phyloP scores from a whole-genome alignment of 2,329 filamentous ascomycete genomes.

The Fusarium multiceps region DNA sequence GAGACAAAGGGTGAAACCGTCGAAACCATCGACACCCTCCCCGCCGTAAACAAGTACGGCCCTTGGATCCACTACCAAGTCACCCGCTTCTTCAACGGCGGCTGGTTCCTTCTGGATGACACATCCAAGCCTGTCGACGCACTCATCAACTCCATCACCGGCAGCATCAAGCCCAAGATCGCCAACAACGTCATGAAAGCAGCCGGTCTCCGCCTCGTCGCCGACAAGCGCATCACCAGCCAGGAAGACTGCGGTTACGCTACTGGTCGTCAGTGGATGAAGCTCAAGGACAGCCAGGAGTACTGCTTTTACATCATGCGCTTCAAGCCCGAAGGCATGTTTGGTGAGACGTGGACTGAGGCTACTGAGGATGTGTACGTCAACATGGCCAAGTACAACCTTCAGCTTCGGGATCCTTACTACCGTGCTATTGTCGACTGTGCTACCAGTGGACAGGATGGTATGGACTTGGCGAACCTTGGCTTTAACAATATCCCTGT shows the following conservation, averaged over 20 bases:
- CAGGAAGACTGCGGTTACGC: constrained; percentile 24
- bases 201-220: constrained; percentile 18
- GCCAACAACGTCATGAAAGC: constrained; percentile 39
- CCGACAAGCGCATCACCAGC: constrained; percentile 11
- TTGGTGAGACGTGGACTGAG: constrained; percentile 3
- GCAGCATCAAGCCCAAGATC: constrained; percentile 31
- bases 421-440: constrained; percentile 29
- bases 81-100: constrained; percentile 28
- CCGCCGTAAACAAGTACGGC: constrained; percentile 1
- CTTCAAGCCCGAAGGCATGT: not conserved
- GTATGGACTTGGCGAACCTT: constrained; percentile 2
- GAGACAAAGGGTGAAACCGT: not conserved
- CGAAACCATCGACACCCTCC: constrained; percentile 7
- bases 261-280: constrained; percentile 31
- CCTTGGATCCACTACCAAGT: constrained; percentile 14
- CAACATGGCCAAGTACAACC: constrained; percentile 26
- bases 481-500: constrained; percentile 8
- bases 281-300: constrained; percentile 11
- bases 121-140: not conserved
- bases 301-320: constrained; percentile 38
- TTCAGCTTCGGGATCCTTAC: constrained; percentile 20
- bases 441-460: not conserved
- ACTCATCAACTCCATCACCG: constrained; percentile 5
- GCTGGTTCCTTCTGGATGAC: constrained; percentile 27
- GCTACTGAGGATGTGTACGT: constrained; percentile 14